Base-by-base conservation (phyloP, 2,329 filamentous ascomycete species). In the Canariomyces notabilis region DNA sequence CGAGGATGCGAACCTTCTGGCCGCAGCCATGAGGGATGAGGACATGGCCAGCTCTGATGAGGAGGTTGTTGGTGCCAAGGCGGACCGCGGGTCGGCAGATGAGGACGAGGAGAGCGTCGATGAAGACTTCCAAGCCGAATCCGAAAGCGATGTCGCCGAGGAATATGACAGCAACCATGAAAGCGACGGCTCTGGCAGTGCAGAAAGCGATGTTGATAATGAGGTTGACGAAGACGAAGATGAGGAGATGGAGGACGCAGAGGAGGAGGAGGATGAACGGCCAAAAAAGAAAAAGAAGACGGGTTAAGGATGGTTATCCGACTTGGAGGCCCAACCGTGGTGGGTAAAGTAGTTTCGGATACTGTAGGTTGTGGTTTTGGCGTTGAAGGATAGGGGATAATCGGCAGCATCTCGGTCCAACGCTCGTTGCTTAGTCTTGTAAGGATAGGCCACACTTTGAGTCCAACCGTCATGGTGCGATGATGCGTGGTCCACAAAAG, bases 71-170 rank as follows among this genome's bases (percentile, higher is more conserved):
- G 81, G 74, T 21, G 78, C 67, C 50, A 78, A 80, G 54, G 79
- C 83, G 2, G 88, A 93, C 65, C 83, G 90, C 48, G 91, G 93
- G 54, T 93, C 87, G 21, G 93, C 91, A 3, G 93, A 97, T 62
- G 93, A 98, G 67, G 93, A 98, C 60, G 87, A 91, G 62, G 91
- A 97, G 72, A 91, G 86, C 50, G 82, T 90, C 7, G 93, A 98
- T 59, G 93, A 98, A 65, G 93, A 98, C 70, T 98, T 98, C 75
- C 80, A 86, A 58, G 87, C 86, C 5, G 89, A 94, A 52, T 90
- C 85, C 12, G 93, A 98, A 55, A 94, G 87, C 43, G 93, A 98
- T 57, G 90, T 96, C 2, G 93, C 91, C 1, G 93, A 98, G 67
- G 94, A 98, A 64, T 98, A 82, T 58, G 93, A 98, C 67, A 91